phyloP scores from a whole-genome alignment of 805 yeast species.

The Wickerhamomyces silvicola region DNA sequence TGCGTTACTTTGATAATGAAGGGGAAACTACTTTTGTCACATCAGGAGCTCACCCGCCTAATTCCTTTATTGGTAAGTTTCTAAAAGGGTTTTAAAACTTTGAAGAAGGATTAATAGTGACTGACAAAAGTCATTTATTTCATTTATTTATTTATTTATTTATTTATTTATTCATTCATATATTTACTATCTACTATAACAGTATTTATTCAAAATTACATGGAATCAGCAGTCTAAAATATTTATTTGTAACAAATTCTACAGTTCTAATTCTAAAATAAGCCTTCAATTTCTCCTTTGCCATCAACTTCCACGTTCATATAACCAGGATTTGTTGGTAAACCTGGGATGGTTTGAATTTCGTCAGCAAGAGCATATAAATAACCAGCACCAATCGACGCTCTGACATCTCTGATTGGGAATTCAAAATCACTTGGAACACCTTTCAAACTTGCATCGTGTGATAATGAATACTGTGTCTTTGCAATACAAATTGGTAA shows the following conservation, averaged over 20 bases:
- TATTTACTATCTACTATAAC: too few relatives aligned
- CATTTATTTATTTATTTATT: constrained; percentile 4
- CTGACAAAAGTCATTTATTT: background rate
- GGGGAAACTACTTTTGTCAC: constrained; percentile 39
- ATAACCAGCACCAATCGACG: constrained; percentile 79
- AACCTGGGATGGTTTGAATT: constrained; percentile 81
- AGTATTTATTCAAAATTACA: too few relatives aligned
- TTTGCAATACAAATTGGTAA: constrained; percentile 82
- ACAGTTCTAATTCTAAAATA: constrained; percentile 38
- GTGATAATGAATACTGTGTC: constrained; percentile 80
- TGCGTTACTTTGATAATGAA: constrained; percentile 73
- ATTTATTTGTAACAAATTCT: background rate
- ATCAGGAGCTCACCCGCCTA: constrained; percentile 38
- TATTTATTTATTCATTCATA: constrained; percentile 1
- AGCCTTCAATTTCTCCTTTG: constrained; percentile 76
- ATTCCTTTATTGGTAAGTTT: constrained; percentile 67
- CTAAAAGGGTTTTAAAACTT: constrained; percentile 42
- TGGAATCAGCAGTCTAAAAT: too few relatives aligned
- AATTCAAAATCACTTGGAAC: constrained; percentile 75
- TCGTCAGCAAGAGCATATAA: constrained; percentile 81
- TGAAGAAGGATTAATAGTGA: background rate
- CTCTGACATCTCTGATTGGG: constrained; percentile 77
- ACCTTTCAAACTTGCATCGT: constrained; percentile 77
- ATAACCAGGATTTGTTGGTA: constrained; percentile 80
- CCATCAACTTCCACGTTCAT: constrained; percentile 82